phyloP scores from a whole-genome alignment of 768 basidiomycete species.

The Phaeolepiota aurea region DNA sequence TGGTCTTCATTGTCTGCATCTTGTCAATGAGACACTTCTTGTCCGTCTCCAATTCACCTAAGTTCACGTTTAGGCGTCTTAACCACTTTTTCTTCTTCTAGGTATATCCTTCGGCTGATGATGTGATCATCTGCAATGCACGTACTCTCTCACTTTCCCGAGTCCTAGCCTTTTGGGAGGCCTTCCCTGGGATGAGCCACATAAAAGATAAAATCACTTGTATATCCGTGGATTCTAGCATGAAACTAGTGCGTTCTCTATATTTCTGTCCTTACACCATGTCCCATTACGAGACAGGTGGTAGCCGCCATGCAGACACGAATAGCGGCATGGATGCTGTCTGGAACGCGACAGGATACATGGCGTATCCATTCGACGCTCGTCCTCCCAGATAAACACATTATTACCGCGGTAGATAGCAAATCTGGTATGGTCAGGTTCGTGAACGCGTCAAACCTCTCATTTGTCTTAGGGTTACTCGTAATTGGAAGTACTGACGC shows the following conservation, averaged over 20 bases:
- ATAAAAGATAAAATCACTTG: slow-evolving; percentile 41
- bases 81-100: slow-evolving; percentile 20
- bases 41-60: slow-evolving; percentile 29
- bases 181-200: slow-evolving; percentile 55
- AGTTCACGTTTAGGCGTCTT: not conserved
- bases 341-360: slow-evolving; percentile 48
- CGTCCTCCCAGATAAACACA: slow-evolving; percentile 43
- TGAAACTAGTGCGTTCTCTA: slow-evolving; percentile 63
- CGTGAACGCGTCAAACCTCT: not conserved
- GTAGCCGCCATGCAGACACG: slow-evolving; percentile 61
- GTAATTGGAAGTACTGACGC: slow-evolving; percentile 55
- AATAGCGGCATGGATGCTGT: slow-evolving; percentile 75
- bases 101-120: slow-evolving; percentile 68
- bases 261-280: slow-evolving; percentile 1
- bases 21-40: slow-evolving; percentile 48
- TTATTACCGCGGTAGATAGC: slow-evolving; percentile 59
- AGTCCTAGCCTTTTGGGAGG: slow-evolving; percentile 74
- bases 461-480: slow-evolving; percentile 53
- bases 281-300: slow-evolving; percentile 36
- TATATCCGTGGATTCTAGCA: slow-evolving; percentile 65
- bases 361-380: slow-evolving; percentile 84
- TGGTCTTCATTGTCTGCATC: slow-evolving; percentile 46
- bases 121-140: slow-evolving; percentile 68
- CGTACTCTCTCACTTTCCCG: slow-evolving; percentile 53
- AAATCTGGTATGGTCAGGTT: slow-evolving; percentile 47